Base-by-base conservation (phyloP, 805 yeast genomes). In the Wickerhamiella sergipiensis region DNA sequence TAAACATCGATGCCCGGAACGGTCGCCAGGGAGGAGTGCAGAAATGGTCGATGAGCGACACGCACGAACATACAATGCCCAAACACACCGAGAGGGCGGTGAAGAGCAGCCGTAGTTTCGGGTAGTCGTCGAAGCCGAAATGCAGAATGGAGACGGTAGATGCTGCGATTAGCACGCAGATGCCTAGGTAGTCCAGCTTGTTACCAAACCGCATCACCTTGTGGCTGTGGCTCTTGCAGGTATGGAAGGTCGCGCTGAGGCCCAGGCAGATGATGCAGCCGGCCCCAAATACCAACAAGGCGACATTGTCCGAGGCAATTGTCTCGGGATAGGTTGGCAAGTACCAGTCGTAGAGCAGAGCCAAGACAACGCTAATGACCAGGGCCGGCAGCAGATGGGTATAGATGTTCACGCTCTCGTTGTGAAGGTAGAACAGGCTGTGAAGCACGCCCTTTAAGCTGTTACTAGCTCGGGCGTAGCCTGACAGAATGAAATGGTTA, bases 141-240 rank as follows among this genome's bases (percentile, higher is more conserved):
- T 71, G 73, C 17, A 75, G 59, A 18, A 78, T 55, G 1, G 80
- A 72, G 8, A 78, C 69, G 65, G 79, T 73, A 1, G 87, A 80
- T 52, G 83, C 73, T 3, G 85, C 75, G 49, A 83, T 82, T 53
- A 83, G 69, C 13, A 81, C 67, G 29, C 83, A 80, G 50, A 84
- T 84, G 1, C 92, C 92, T 57, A 84, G 71, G 61, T 84, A 84
- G 64, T 84, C 92, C 46, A 83, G 71, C 60, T 77, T 81, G 64
- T 83, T 82, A 53, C 88, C 85, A 39, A 77, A 63, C 49, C 66
- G 70, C 36, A 77, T 66, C 2, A 81, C 77, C 13, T 63, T 55
- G 43, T 68, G 72, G 5, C 88, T 81, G 61, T 84, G 90, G 56
- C 80, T 75, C 58, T 81, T 83, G 52, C 82, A 58, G 53, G 79